Base-by-base conservation (phyloP, 169 alveolate species). In the Theileria annulata region DNA sequence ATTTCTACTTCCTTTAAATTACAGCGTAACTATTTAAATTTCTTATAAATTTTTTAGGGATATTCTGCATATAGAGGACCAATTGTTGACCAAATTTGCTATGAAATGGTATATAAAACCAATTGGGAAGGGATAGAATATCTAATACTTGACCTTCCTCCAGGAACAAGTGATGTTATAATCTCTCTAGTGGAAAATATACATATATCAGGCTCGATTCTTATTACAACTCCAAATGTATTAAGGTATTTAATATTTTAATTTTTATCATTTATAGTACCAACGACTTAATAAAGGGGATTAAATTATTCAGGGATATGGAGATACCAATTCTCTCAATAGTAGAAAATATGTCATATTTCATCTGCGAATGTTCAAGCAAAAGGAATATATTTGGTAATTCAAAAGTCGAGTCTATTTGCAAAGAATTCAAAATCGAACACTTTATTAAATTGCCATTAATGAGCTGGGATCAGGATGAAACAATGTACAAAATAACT, bases 151-250 rank as follows among this genome's bases (percentile, higher is more conserved):
- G 99, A 99, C 88, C 86, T 97, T 73, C 99, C 99, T 0, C 99
- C 99, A 4, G 99, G 99, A 0, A 99, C 99, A 9, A 99, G 99
- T 48, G 99, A 99, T 85, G 97, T 98, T 66, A 96, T 96, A 84
- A 91, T 99, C 48, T 95, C 99, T 59, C 91, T 98, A 42, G 96
- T 98, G 75, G 96, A 97, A 80, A 96, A 95, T 77, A 90, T 97
- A 64, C 83, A 80, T 19, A 69, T 95, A 9, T 91, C 91, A 76
- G 99, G 97, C 6, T 95, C 87, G 30, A 77, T 91, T 49, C 84
- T 87, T 67, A 80, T 91, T 49, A 79, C 99, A 0, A 98, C 99
- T 3, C 90, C 90, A 31, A 80, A 84, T 58, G 49, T 48, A 0
- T 47, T 77, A 58, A 71, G 90, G 90, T 84, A 75, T 3, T 42